Percentiles rank a stretch among this genome's conserved stretches.
Evolutionary conservation across 306 rosid genomes (phyloP).

Genomic region (Castanea mollissima): DNA sequence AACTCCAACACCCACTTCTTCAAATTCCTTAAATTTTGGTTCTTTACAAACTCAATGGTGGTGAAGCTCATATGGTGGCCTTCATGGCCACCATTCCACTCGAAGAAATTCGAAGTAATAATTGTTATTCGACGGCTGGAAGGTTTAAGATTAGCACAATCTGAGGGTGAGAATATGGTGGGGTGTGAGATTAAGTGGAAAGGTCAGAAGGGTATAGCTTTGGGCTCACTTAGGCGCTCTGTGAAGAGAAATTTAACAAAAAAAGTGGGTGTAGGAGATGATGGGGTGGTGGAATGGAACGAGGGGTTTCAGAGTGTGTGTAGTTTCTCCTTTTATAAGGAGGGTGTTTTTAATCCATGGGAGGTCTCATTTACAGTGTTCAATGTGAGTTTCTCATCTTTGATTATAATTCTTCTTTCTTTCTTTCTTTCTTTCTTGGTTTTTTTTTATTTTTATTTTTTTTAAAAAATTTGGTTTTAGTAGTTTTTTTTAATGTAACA

Average conservation of each 20-base stretch:
- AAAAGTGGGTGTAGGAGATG: constrained; percentile 41
- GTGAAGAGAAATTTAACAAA: constrained; percentile 60
- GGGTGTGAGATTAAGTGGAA: constrained; percentile 71
- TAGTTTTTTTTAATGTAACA: not conserved
- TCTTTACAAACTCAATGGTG: constrained; percentile 38
- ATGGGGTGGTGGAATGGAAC: constrained; percentile 49
- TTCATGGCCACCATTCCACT: constrained; percentile 72
- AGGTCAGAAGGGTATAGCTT: constrained; percentile 56
- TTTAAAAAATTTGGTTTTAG: not conserved
- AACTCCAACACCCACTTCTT: not conserved
- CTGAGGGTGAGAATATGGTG: constrained; percentile 28
- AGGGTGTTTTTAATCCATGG: constrained; percentile 92
- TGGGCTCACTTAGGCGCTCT: constrained; percentile 57
- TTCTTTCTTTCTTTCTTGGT: not conserved
- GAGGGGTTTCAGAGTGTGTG: constrained; percentile 67
- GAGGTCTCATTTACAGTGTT: constrained; percentile 87
- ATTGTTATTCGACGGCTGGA: constrained; percentile 48
- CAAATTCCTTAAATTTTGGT: not conserved
- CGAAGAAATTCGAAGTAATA: constrained; percentile 58
- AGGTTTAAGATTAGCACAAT: constrained; percentile 38
- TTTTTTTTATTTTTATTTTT: not conserved
- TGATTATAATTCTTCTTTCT: not conserved
- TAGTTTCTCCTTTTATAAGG: constrained; percentile 58
- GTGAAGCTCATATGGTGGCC: constrained; percentile 97
- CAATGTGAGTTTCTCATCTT: constrained; percentile 43